These are phyloP conservation scores for Phanerochaete sordida DNA, from an alignment of 768 basidiomycete genomes.

Conservation along the genomic window DNA sequence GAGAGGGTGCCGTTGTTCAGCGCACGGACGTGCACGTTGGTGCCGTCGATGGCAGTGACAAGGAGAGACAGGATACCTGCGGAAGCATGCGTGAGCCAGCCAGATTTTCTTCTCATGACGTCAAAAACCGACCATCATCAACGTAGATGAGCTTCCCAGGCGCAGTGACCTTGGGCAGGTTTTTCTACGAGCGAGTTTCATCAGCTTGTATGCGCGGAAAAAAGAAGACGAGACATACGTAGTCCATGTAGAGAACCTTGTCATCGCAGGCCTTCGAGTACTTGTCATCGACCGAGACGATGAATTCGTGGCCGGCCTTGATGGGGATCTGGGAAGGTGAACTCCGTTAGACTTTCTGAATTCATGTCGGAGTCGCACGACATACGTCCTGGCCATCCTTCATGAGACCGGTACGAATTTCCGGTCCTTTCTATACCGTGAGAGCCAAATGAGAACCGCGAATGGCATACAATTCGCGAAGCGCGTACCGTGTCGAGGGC, in stretches of 20 bases:
- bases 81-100: slow-evolving; percentile 10
- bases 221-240: slow-evolving; percentile 51
- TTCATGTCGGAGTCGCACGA: background rate
- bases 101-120: background rate
- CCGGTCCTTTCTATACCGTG: slow-evolving; percentile 85
- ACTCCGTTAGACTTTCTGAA: slow-evolving; percentile 3
- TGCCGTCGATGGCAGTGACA: slow-evolving; percentile 83
- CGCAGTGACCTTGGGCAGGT: slow-evolving; percentile 92
- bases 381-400: slow-evolving; percentile 81
- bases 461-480: slow-evolving; percentile 11
- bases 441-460: slow-evolving; percentile 1
- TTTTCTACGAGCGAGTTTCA: slow-evolving; percentile 46
- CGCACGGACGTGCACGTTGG: slow-evolving; percentile 77
- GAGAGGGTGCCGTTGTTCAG: slow-evolving; percentile 91
- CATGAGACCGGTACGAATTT: slow-evolving; percentile 97
- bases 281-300: slow-evolving; percentile 78
- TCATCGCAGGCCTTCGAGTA: slow-evolving; percentile 78
- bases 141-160: slow-evolving; percentile 98
- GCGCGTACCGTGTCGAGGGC: slow-evolving; percentile 88
- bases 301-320: slow-evolving; percentile 91
- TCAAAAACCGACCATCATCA: slow-evolving; percentile 72
- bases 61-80: slow-evolving; percentile 86
- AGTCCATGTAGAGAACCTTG: slow-evolving; percentile 90
- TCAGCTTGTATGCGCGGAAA: background rate
- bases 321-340: slow-evolving; percentile 60